Evolutionary conservation across 1,284 basidiomycete species (phyloP).

Genomic region (Laetiporus sulphureus): DNA sequence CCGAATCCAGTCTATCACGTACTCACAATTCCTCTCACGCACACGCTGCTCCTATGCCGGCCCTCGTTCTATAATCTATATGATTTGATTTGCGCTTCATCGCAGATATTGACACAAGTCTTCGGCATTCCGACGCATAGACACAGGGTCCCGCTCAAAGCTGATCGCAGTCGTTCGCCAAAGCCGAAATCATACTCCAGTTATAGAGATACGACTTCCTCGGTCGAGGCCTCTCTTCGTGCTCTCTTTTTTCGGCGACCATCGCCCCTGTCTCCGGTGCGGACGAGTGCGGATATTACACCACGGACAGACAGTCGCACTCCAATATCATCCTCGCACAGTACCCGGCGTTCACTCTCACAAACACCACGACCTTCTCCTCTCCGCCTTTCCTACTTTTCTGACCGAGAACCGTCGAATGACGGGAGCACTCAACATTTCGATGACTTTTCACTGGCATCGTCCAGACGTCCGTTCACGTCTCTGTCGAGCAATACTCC

Average conservation of each 20-base stretch:
- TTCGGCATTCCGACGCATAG: constrained; percentile 55
- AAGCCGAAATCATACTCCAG: constrained; percentile 1
- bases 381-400: constrained; percentile 5
- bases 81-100: constrained; percentile 2
- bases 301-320: constrained; percentile 8
- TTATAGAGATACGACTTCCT: constrained; percentile 5
- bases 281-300: constrained; percentile 11
- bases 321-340: constrained; percentile 6
- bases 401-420: constrained; percentile 9
- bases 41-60: no score
- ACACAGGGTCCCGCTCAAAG: constrained; percentile 37
- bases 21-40: constrained; percentile 22
- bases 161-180: constrained; percentile 4
- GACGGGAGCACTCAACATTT: constrained; percentile 16
- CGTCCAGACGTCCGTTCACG: constrained; percentile 20
- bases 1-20: neutral
- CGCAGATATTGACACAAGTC: constrained; percentile 49
- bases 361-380: constrained; percentile 10
- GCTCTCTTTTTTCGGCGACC: constrained; percentile 40
- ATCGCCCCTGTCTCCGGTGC: constrained; percentile 35
- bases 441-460: constrained; percentile 21
- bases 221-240: constrained; percentile 39
- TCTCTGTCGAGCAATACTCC: constrained; percentile 9
- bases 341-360: constrained; percentile 18
- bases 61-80: neutral